Evolutionary conservation across 371 early-diverging fungal genomes (phyloP), one percentile per base, ranked within the genome.

Genomic region (Mitosporidium daphniae): DNA sequence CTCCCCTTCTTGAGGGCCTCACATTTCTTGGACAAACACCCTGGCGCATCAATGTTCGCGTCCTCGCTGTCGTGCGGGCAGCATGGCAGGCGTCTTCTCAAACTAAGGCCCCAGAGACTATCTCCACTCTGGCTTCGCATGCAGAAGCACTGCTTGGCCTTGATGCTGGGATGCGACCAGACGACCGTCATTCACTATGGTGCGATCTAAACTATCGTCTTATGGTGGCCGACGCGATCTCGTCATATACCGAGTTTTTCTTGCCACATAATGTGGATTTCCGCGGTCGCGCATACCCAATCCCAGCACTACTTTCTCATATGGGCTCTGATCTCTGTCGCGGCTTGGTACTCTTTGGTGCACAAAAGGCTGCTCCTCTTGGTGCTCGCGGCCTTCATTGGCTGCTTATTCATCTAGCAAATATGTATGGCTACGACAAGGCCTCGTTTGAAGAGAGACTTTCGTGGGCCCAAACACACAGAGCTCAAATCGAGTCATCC

Each of bases 211-310:
- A 77, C 43, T 82, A 84, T 47, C 75, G 77, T 47, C 55, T 89
- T 3, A 80, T 77, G 46, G 78, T 82, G 32, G 91, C 91, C 2
- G 48, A 60, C 27, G 64, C 74, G 15, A 63, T 68, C 59, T 53
- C 10, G 8, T 18, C 6, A 17, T 6, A 16, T 36, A 4, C 16
- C n/a, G 22, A 4, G 7, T 12, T 89, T 51, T 89, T 62, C 41
- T 86, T 86, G 47, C 91, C 91, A 8, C 91, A 89, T 45, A 75
- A 77, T 36, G 39, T 86, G 34, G 91, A 89, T 47, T 89, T 89
- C 57, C 61, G 91, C 31, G 91, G 91, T 12, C 65, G 91, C 29
- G 86, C 86, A 2, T 89, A 89, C 36, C 84, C 91, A 17, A 75
- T 89, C 21, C 78, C 91, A 13, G 61, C 71, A 2, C 61, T 69